A percentile compares a stretch with the other conserved stretches of the same genome.
phyloP scores from a whole-genome alignment of 2,329 filamentous ascomycete species.

The Venturiaceae sp. region DNA sequence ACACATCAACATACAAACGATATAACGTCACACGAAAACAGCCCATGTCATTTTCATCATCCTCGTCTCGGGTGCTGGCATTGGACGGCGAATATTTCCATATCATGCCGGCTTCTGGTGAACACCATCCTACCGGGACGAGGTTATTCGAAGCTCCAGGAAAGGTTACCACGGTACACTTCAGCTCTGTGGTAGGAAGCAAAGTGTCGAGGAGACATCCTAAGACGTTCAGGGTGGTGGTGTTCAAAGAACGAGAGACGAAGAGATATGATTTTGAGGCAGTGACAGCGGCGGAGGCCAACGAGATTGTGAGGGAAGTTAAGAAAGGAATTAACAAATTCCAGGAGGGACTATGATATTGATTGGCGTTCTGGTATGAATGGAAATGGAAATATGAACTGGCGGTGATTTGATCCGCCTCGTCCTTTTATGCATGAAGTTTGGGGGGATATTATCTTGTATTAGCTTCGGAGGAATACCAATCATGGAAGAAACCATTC shows the following conservation, averaged over 20 bases:
- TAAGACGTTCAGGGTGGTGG: slow-evolving; percentile 68
- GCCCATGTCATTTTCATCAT: slow-evolving; percentile 67
- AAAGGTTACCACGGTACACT: slow-evolving; percentile 74
- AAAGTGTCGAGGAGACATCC: slow-evolving; percentile 74
- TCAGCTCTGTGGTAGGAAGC: slow-evolving; percentile 71
- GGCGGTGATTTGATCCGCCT: not conserved
- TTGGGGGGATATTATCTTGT: not conserved
- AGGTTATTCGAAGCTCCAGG: slow-evolving; percentile 55
- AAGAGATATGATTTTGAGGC: slow-evolving; percentile 83
- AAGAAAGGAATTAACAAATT: slow-evolving; percentile 58
- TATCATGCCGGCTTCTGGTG: slow-evolving; percentile 53
- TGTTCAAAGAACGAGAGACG: slow-evolving; percentile 65
- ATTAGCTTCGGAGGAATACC: not conserved
- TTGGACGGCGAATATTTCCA: slow-evolving; percentile 83
- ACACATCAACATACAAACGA: slow-evolving; percentile 49
- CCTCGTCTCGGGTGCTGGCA: slow-evolving; percentile 65
- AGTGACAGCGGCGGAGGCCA: slow-evolving; percentile 59
- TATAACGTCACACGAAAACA: slow-evolving; percentile 77
- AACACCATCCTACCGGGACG: slow-evolving; percentile 27
- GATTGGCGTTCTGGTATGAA: not conserved
- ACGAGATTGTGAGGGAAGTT: slow-evolving; percentile 70
- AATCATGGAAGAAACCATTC: not conserved
- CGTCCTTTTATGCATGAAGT: not conserved
- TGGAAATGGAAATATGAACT: not conserved
- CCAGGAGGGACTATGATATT: not conserved